Conservation (phyloP, 169 alveolate genomes). For the Pseudocohnilembus persalinus region DNA sequence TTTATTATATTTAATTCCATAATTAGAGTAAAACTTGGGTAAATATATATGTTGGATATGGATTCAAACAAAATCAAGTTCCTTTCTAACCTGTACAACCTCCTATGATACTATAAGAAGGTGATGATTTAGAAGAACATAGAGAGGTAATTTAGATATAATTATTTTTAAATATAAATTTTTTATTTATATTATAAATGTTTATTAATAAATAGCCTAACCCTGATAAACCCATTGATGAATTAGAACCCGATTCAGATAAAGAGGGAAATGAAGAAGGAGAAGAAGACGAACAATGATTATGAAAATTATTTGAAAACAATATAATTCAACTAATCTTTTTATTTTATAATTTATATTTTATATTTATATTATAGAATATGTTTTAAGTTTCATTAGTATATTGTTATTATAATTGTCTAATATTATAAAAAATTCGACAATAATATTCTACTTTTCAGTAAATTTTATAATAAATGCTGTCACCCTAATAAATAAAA, state of each 20-base stretch:
- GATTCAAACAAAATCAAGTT: constrained; percentile 69
- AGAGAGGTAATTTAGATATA: constrained; percentile 68
- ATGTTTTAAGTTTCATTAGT: neutral
- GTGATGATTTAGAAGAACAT: constrained; percentile 68
- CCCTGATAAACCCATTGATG: constrained; percentile 60
- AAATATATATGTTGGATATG: constrained; percentile 78
- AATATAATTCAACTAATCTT: too few species aligned
- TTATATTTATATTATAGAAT: too few species aligned
- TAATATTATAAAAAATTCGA: too few species aligned
- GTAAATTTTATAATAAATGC: neutral
- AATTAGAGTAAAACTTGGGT: constrained; percentile 64
- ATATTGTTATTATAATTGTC: too few species aligned
- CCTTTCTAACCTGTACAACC: constrained; percentile 72
- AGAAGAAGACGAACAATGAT: constrained; percentile 40
- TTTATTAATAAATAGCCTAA: neutral
- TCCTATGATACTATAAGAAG: constrained; percentile 67
- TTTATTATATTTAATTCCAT: neutral
- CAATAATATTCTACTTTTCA: neutral
- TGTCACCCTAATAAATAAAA: too few species aligned
- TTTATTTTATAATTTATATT: too few species aligned
- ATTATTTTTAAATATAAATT: neutral
- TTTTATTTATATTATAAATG: constrained; percentile 32
- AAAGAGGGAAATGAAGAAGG: constrained; percentile 49
- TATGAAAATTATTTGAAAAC: neutral
- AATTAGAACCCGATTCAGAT: constrained; percentile 46